Evolutionary conservation across 2,329 filamentous ascomycete species (phyloP), one percentile per base, ranked within the genome.

Genomic region (Geosmithia morbida): DNA sequence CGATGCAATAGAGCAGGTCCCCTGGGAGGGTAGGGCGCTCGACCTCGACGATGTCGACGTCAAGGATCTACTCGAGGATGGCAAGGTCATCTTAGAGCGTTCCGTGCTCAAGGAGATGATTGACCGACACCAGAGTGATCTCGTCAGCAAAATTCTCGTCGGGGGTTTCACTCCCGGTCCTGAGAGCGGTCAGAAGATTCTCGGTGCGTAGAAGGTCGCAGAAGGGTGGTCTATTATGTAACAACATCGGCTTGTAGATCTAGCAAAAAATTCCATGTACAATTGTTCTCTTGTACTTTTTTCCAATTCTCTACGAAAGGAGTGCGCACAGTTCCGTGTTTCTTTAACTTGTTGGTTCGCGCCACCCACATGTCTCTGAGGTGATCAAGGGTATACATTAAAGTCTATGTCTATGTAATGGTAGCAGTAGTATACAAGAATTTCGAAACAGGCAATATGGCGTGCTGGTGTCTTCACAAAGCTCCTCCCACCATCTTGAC

Each of bases 1-100:
- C 54, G 72, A 72, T 39, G 81, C 82, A 33, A 70, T 95, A 59
- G 72, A 75, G 46, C 67, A 76, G 50, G 66, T 82, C 51, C 76
- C 74, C 8, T 68, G 76, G 57, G 75, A 88, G 51, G 87, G 85
- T 18, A 76, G 79, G 48, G 82, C 83, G 8, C 68, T 88, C 55
- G 74, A 77, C 49, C 70, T 83, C 50, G 69, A 74, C n/a, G 84
- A 94, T 52, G 87, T 98, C 37, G 92, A 97, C 65, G 87, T 98
- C 52, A 98, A 97, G 75, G 86, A 97, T 62, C 66, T 98, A 53
- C 67, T 98, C 54, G 86, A 92, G 69, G 81, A 83, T 47, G 85
- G 85, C 47, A 80, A 88, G 57, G 70, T 98, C 51, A 81, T 98
- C 50, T 79, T 98, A 57, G 92, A 98, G 75, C 79, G 84, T 62